Conservation (phyloP, 2,329 filamentous ascomycete species). For the Pseudogymnoascus sp. region DNA sequence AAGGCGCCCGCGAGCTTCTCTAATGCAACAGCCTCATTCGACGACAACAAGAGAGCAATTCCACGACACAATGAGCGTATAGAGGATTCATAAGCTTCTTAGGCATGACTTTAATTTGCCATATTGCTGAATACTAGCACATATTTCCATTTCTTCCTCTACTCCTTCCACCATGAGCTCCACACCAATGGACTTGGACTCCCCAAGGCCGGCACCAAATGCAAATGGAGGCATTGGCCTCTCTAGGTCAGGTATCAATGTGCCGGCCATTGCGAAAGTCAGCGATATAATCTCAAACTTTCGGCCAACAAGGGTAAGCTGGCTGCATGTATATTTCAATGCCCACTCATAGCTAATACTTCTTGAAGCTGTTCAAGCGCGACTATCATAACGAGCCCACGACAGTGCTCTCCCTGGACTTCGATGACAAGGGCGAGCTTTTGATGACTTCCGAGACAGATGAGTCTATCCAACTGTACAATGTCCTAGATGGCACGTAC, state of each 20-base stretch:
- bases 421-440: conserved; percentile 89
- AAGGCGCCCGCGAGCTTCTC: neutral
- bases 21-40: neutral
- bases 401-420: conserved; percentile 83
- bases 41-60: neutral
- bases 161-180: conserved; percentile 14
- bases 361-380: conserved; percentile 45
- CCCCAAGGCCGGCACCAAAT: conserved; percentile 17
- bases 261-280: conserved; percentile 52
- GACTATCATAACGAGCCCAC: conserved; percentile 34
- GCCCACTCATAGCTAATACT: conserved; percentile 8
- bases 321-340: conserved; percentile 11
- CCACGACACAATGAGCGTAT: neutral
- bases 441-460: conserved; percentile 88
- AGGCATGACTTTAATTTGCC: neutral
- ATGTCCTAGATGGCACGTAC: conserved; percentile 80
- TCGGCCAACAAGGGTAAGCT: conserved; percentile 66
- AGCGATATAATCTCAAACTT: conserved; percentile 71
- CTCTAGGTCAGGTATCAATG: conserved; percentile 16
- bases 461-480: conserved; percentile 92
- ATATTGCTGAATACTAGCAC: neutral
- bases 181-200: conserved; percentile 29
- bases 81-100: neutral
- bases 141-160: neutral
- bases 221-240: conserved; percentile 19